Base-by-base conservation (phyloP, 176 grass and related monocot species). In the Themeda triandra region DNA sequence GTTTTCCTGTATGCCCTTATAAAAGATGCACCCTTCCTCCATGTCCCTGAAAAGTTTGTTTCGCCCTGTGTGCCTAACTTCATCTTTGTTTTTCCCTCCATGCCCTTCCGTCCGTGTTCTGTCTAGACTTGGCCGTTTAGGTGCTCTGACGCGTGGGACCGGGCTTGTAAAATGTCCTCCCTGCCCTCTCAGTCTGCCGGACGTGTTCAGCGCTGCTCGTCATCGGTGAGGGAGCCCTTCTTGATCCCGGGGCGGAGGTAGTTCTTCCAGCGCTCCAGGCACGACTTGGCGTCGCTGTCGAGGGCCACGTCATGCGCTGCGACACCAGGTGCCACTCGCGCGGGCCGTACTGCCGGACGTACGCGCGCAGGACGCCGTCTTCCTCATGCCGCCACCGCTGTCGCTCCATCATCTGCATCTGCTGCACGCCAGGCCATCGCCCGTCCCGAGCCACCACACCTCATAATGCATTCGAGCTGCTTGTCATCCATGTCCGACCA, bases 261-360 rank as follows among this genome's bases (percentile, higher is more conserved):
- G 88, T 99, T 99, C 91, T 99, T 99, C 97, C 97, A 99, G 24
- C 97, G 83, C 86, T 99, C 97, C 1, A 92, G 86, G 87, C 97
- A 99, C 35, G 97, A 99, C 54, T 99, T 99, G 78, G 97, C 97
- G 84, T 99, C 97, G 48, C 97, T 83, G 60, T 94, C 76, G 6
- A 99, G 90, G 13, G 84, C 66, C 2, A 77, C 92, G 69, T 94
- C 93, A 99, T 96, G 65, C 97, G 97, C 89, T 96, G 93, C 32
- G 92, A 85, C 25, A 99, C 89, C 21, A 99, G 90, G 86, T 94
- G 90, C 97, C 97, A 99, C 66, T 99, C 97, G 0, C 93, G 84
- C 14, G 97, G 92, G 1, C 97, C 97, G 77, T 83, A 88, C 92
- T 99, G 93, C 76, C 92, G 87, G 72, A 99, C 97, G 88, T 99